Conservation (phyloP, 1,284 basidiomycete species). For the Hemileccinum hortonii region DNA sequence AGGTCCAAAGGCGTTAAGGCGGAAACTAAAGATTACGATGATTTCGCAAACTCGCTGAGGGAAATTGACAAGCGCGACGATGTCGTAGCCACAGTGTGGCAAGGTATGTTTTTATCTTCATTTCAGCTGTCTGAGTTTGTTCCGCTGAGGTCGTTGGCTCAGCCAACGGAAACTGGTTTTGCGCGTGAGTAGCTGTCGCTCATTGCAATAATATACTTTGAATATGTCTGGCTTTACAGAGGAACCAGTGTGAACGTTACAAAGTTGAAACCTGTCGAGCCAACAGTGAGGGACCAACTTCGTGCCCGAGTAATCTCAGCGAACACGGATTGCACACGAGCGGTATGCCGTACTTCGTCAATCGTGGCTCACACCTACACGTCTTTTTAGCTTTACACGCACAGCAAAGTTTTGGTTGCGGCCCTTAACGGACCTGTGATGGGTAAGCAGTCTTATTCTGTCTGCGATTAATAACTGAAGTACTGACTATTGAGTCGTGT, state of each 20-base stretch:
- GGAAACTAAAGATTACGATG: constrained; percentile 53
- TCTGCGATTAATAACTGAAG: constrained; percentile 7
- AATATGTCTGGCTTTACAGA: constrained; percentile 25
- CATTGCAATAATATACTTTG: background rate
- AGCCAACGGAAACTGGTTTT: constrained; percentile 72
- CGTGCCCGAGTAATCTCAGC: constrained; percentile 44
- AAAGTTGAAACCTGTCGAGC: constrained; percentile 26
- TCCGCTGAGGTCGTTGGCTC: background rate
- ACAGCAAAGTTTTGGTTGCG: constrained; percentile 64
- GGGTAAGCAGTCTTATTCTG: constrained; percentile 39
- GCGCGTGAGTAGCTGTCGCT: constrained; percentile 49
- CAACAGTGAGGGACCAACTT: constrained; percentile 45
- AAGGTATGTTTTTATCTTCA: constrained; percentile 44
- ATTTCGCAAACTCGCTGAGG: constrained; percentile 55
- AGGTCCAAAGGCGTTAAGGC: background rate
- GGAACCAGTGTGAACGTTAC: constrained; percentile 49
- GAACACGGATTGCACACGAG: constrained; percentile 60
- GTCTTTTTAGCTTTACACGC: constrained; percentile 53
- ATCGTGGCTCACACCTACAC: background rate
- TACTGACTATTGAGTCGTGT: background rate
- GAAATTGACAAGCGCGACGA: constrained; percentile 60
- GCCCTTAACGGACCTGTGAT: constrained; percentile 72
- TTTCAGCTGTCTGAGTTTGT: background rate
- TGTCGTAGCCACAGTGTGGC: constrained; percentile 65
- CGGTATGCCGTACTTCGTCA: constrained; percentile 42